Percentiles rank a stretch among this genome's conserved stretches.
Conservation (phyloP, 306 rosid species). For the Morella rubra region DNA sequence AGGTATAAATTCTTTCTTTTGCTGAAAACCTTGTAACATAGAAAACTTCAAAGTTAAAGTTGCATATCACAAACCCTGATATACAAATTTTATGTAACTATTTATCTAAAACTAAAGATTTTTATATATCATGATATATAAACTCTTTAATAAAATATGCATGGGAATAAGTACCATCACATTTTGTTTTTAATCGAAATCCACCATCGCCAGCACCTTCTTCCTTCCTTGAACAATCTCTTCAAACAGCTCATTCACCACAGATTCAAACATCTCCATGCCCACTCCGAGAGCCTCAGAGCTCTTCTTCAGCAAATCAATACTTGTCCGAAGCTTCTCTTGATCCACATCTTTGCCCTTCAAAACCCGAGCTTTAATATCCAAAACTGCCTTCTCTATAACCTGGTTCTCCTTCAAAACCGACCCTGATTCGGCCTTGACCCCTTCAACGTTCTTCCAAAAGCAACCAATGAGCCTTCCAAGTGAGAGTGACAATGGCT, state of each 20-base stretch:
- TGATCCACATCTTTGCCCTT: not conserved
- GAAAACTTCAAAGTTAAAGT: too few relatives aligned
- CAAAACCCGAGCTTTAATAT: not conserved
- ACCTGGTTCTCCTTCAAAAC: not conserved
- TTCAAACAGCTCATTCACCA: constrained; percentile 5
- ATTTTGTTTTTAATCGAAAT: not conserved
- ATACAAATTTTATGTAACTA: too few relatives aligned
- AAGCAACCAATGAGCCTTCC: not conserved
- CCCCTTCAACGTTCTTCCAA: not conserved
- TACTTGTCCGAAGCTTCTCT: not conserved
- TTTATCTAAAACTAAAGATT: too few relatives aligned
- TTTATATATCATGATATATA: too few relatives aligned
- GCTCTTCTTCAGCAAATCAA: constrained; percentile 7
- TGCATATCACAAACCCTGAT: too few relatives aligned
- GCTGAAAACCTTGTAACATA: too few relatives aligned
- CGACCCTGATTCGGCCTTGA: not conserved
- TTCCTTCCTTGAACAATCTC: not conserved
- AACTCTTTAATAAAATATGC: too few relatives aligned
- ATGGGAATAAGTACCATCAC: too few relatives aligned
- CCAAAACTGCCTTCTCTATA: not conserved
- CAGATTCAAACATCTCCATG: constrained; percentile 6
- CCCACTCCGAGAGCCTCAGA: not conserved
- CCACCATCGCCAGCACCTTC: not conserved
- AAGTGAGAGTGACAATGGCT: not conserved
- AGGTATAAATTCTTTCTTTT: too few relatives aligned